Evolutionary conservation across 129 eudicot genomes (phyloP).

Genomic region (Centaurea solstitialis): DNA sequence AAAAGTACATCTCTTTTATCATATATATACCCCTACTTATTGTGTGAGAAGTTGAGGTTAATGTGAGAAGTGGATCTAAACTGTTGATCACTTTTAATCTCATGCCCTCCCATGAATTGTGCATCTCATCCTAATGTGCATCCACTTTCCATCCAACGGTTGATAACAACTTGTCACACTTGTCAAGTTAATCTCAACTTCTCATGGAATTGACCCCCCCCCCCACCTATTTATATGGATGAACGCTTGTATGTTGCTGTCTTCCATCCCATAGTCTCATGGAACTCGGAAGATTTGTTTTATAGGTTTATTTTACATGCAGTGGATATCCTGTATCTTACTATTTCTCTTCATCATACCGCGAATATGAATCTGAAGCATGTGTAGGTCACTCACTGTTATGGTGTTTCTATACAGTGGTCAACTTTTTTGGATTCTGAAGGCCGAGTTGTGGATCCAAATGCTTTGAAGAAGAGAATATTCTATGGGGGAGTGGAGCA

Average conservation of each 20-base stretch:
- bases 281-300: neutral
- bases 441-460: slow-evolving; percentile 74
- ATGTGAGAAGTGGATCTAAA: too few relatives aligned
- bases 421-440: slow-evolving; percentile 73
- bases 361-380: neutral
- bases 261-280: neutral
- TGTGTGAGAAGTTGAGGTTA: neutral
- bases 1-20: neutral
- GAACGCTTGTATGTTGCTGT: neutral
- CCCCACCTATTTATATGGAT: neutral
- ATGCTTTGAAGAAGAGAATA: slow-evolving; percentile 75
- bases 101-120: too few relatives aligned
- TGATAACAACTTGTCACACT: too few relatives aligned
- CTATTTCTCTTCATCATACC: neutral
- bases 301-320: neutral
- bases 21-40: neutral
- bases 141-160: too few relatives aligned
- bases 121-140: too few relatives aligned
- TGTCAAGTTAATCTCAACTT: too few relatives aligned
- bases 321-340: neutral
- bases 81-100: too few relatives aligned
- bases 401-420: slow-evolving; percentile 64
- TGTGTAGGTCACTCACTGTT: slow-evolving; percentile 2
- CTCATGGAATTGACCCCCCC: too few relatives aligned
- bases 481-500: slow-evolving; percentile 93